These are phyloP conservation scores for Fusarium sp. DNA, from an alignment of 2,329 filamentous ascomycete genomes.

Conservation along the genomic window DNA sequence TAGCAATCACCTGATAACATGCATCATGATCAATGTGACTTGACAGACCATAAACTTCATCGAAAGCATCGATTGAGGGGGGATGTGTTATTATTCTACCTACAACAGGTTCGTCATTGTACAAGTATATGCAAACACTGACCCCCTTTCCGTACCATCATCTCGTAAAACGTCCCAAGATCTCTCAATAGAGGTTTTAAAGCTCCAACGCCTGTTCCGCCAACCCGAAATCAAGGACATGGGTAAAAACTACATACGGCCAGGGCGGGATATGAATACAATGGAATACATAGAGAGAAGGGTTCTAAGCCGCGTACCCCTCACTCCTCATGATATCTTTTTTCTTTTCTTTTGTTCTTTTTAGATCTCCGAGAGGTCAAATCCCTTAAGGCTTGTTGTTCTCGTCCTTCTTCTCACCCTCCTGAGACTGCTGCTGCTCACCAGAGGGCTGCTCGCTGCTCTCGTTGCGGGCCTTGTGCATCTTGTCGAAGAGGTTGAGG, in stretches of 20 bases:
- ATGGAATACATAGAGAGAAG: slow-evolving; percentile 56
- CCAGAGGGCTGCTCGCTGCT: slow-evolving; percentile 63
- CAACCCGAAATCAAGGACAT: slow-evolving; percentile 60
- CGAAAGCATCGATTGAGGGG: slow-evolving; percentile 58
- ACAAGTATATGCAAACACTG: slow-evolving; percentile 56
- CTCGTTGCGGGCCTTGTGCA: slow-evolving; percentile 94
- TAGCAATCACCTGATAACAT: not conserved
- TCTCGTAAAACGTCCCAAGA: slow-evolving; percentile 60
- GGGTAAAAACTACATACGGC: slow-evolving; percentile 55
- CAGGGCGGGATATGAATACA: slow-evolving; percentile 65
- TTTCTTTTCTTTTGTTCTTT: slow-evolving; percentile 29
- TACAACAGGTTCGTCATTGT: slow-evolving; percentile 56
- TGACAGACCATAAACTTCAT: not conserved
- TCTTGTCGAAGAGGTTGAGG: slow-evolving; percentile 99
- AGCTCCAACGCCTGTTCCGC: slow-evolving; percentile 65
- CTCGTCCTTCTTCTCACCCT: slow-evolving; percentile 83
- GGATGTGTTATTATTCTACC: slow-evolving; percentile 68
- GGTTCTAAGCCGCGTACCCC: slow-evolving; percentile 50
- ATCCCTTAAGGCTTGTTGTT: slow-evolving; percentile 72
- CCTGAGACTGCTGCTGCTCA: slow-evolving; percentile 61
- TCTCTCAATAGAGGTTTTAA: slow-evolving; percentile 58
- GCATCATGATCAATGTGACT: not conserved
- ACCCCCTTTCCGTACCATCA: slow-evolving; percentile 57
- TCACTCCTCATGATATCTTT: slow-evolving; percentile 46
- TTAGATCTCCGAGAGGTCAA: slow-evolving; percentile 36